phyloP scores from a whole-genome alignment of 176 grass and related monocot genomes.

The barley (Hordeum vulgare) region MorexV3_pseudomolecules_assembly NC_058520.1:86272986-86273485 shows the following conservation, averaged over 20 bases:
- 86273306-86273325: neutral
- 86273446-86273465: neutral
- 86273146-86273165: neutral
- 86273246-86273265: neutral
- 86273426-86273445: neutral
- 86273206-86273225: neutral
- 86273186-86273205: neutral
- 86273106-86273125: neutral
- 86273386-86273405: neutral
- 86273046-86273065: neutral
- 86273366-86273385: neutral
- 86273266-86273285: neutral
- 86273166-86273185: neutral
- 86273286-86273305: neutral
- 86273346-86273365: neutral
- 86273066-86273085: neutral
- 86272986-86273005: conserved; percentile 92
- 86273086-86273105: neutral
- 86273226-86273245: neutral
- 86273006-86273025: conserved; percentile 41
- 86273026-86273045: neutral
- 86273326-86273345: neutral
- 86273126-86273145: neutral
- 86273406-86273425: neutral
- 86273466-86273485: neutral